Conservation (phyloP, 192 early-diverging fungal species). For the Coemansia sp. region DNA sequence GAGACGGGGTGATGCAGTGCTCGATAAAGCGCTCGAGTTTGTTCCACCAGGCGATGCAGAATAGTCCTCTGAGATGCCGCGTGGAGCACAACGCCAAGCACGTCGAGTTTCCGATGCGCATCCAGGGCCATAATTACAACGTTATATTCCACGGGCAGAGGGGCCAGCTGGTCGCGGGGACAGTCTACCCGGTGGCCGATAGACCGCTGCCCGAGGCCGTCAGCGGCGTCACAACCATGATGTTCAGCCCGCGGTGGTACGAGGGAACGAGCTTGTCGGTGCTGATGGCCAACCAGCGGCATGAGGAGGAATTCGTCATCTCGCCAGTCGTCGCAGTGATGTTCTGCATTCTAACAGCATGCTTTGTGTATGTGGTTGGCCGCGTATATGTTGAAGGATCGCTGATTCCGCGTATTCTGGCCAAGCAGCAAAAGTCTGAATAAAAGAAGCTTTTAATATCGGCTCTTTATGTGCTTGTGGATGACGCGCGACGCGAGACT, state of each 20-base stretch:
- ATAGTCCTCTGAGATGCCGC: conserved; percentile 30
- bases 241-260: conserved; percentile 46
- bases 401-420: conserved; percentile 28
- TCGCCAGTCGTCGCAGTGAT: conserved; percentile 44
- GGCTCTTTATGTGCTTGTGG: too few species aligned
- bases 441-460: too few species aligned
- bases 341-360: conserved; percentile 50
- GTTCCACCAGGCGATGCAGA: conserved; percentile 23
- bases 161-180: conserved; percentile 24
- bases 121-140: conserved; percentile 32
- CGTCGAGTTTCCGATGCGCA: conserved; percentile 14
- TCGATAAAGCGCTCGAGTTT: conserved; percentile 24
- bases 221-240: conserved; percentile 39
- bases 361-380: conserved; percentile 46
- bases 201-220: conserved; percentile 39
- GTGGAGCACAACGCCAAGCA: conserved; percentile 19
- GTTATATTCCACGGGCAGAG: conserved; percentile 33
- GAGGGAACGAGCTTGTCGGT: conserved; percentile 25
- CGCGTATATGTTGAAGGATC: conserved; percentile 49
- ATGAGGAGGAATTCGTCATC: conserved; percentile 49
- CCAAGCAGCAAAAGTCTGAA: conserved; percentile 7
- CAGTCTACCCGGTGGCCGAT: conserved; percentile 37
- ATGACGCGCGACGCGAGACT: background rate
- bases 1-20: conserved; percentile 36
- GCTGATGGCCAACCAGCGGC: conserved; percentile 43